These are phyloP conservation scores for Naegleria lovaniensis DNA, from an alignment of 208 protist species.

Conservation along the genomic window DNA sequence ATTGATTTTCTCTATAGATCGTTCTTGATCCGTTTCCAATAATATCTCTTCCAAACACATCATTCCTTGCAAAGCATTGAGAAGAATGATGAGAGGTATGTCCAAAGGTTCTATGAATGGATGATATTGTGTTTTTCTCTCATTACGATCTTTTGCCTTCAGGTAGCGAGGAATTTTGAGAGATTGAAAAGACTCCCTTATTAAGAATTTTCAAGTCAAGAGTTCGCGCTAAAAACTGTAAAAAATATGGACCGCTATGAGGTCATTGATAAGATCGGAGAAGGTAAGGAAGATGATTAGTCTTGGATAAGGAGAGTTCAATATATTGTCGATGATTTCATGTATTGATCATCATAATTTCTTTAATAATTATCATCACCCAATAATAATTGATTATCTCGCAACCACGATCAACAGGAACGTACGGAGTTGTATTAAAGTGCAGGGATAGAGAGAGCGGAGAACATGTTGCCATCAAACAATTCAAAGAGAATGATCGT, in stretches of 20 bases:
- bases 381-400: no score
- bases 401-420: constrained; percentile 59
- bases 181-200: neutral
- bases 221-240: neutral
- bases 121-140: no score
- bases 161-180: no score
- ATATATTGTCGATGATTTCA: neutral
- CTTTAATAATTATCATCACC: neutral
- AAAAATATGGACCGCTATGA: constrained; percentile 18
- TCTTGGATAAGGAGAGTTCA: neutral
- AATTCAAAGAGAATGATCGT: constrained; percentile 78
- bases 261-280: neutral
- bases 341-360: neutral
- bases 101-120: no score
- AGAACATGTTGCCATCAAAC: constrained; percentile 80
- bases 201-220: neutral
- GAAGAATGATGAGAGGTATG: no score
- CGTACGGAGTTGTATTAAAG: constrained; percentile 83
- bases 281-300: constrained; percentile 2
- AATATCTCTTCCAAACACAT: neutral
- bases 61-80: neutral
- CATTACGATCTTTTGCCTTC: no score
- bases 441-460: constrained; percentile 67
- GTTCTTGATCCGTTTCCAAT: neutral
- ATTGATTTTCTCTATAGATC: neutral